Base-by-base conservation (phyloP, 208 protist genomes). In the Phytomonas francai region DNA sequence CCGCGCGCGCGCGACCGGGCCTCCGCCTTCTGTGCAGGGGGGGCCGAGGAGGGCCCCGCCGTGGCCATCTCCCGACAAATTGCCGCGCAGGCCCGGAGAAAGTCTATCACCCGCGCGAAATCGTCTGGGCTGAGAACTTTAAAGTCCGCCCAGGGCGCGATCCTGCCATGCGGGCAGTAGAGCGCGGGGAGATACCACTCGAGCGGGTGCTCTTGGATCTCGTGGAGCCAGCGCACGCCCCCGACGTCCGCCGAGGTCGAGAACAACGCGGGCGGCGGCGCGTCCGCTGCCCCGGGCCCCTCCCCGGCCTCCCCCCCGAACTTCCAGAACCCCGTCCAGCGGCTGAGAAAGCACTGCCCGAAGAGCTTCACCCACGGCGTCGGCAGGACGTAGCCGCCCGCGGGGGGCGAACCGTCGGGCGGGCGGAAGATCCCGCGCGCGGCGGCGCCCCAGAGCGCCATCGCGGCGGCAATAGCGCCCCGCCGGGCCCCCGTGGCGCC, bases 341-440 rank as follows among this genome's bases (percentile, higher is more conserved):
- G 49, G 19, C 78, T 72, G 9, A 91, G 56, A 51, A 94, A 92
- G 29, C 70, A 72, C 16, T 83, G 78, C 27, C 89, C 89, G 27
- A 92, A 63, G n/a, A 73, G 39, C 49, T 76, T 66, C 59, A 94
- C 60, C 86, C 86, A 94, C 34, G 57, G 65, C 11, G 78, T 79
- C n/a, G 89, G 89, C 51, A 94, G 25, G 9, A 77, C 76, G 76
- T 84, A 83, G 16, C 73, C 27, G n/a, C 25, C 49, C 28, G 63
- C 62, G 42, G 65, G 28, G 39, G 63, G 16, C 27, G 67, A 32
- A 1, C 12, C 33, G 45, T 72, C 62, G n/a, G n/a, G n/a, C n/a
- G n/a, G n/a, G n/a, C n/a, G n/a, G 30, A 87, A 81, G 7, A 87
- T 62, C 3, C 75, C 56, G 14, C 73, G 64, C 16, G 73, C 76